Evolutionary conservation across 768 basidiomycete species (phyloP), one percentile per base, ranked within the genome.

Genomic region (Pulveroboletus sp.): DNA sequence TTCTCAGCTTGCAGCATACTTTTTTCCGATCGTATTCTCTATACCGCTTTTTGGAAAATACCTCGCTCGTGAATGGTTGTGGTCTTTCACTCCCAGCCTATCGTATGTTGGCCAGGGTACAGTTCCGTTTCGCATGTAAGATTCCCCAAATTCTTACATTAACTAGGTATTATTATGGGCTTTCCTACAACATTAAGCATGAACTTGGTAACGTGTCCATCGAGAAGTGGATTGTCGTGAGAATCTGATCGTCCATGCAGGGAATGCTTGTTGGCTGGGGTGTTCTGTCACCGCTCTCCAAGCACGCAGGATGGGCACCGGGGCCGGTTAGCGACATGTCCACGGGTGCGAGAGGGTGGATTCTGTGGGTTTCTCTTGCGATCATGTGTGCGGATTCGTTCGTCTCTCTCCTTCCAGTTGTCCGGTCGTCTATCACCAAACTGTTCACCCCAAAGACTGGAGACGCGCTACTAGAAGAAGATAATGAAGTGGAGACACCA

Each of bases 181-280:
- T 91, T 94, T 60, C 88, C 93, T 0, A 95, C 92, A 0, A 94
- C 94, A 0, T 59, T 94, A 31, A 90, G 88, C 63, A 97, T 98
- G 94, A 94, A 86, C 56, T 67, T 93, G 49, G 90, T 90, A 59
- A 62, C 13, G 8, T 40, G n/a, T 42, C 13, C 76, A 66, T 19
- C 16, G 13, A 16, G 21, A 51, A 40, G 27, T 33, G 2, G 40
- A 20, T 17, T 23, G 43, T 13, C 6, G 20, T 16, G 24, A n/a
- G 24, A n/a, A 42, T 53, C 52, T 57, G 12, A 51, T 32, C 9
- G 2, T 11, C 35, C 11, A 5, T 32, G 17, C 56, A 91, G 89
- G 94, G 95, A 24, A 97, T 97, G 95, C 55, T 97, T n/a, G 84
- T 88, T 10, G 95, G 95, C 9, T 98, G 95, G 95, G 94, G 82